Conservation (phyloP, 2,329 filamentous ascomycete genomes). For the Alternaria alternata region DNA sequence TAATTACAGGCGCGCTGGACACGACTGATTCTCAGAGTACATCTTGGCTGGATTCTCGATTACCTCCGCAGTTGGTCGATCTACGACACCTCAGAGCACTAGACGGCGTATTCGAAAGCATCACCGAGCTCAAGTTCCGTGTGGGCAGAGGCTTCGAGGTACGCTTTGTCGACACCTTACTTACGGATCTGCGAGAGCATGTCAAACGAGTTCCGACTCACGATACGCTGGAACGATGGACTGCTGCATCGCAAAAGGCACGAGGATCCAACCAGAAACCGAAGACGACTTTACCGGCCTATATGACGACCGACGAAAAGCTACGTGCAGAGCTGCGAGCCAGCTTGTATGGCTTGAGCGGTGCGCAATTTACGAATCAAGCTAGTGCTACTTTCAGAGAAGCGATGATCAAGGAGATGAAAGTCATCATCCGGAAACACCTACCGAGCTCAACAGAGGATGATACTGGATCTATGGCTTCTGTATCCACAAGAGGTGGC, state of each 20-base stretch:
- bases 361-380: slow-evolving; percentile 78
- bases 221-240: slow-evolving; percentile 86
- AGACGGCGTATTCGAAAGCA: slow-evolving; percentile 78
- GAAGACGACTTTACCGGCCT: slow-evolving; percentile 75
- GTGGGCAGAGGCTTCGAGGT: slow-evolving; percentile 88
- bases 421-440: slow-evolving; percentile 81
- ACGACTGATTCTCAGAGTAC: slow-evolving; percentile 36
- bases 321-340: slow-evolving; percentile 75
- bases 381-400: slow-evolving; percentile 88
- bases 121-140: slow-evolving; percentile 76
- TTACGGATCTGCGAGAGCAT: slow-evolving; percentile 83
- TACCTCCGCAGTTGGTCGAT: slow-evolving; percentile 65
- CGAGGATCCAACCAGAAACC: slow-evolving; percentile 73
- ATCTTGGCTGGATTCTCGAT: slow-evolving; percentile 45
- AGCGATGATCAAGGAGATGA: slow-evolving; percentile 83
- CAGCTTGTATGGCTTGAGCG: slow-evolving; percentile 79
- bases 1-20: slow-evolving; percentile 77
- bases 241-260: slow-evolving; percentile 74
- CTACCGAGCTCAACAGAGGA: slow-evolving; percentile 94
- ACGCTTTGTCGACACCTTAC: slow-evolving; percentile 78
- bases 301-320: slow-evolving; percentile 75
- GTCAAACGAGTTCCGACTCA: slow-evolving; percentile 73
- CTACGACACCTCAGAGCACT: slow-evolving; percentile 79
- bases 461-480: slow-evolving; percentile 89
- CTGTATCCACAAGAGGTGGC: slow-evolving; percentile 77